Evolutionary conservation across 345 rosid genomes (phyloP).

Genomic region (Camelina neglecta): DNA sequence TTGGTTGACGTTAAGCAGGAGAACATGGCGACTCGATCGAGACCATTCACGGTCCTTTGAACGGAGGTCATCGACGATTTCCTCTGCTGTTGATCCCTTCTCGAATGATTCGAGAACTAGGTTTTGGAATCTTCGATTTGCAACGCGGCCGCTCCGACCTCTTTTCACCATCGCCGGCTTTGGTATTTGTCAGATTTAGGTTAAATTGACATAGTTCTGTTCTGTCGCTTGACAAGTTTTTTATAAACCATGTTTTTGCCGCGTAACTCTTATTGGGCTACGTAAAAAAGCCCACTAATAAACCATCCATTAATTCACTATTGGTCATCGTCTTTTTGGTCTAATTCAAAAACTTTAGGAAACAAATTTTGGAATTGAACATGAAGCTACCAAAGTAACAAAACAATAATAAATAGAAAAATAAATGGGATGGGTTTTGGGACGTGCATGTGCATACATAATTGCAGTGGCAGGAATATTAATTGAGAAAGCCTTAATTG

Average conservation of each 20-base stretch:
- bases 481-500: slow-evolving; percentile 34
- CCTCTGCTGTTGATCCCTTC: not conserved
- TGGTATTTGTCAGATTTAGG: not conserved
- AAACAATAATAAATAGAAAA: not conserved
- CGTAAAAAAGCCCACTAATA: not conserved
- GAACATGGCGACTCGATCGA: not conserved
- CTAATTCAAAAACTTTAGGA: not conserved
- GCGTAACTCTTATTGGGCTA: not conserved
- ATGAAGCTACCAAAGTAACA: not conserved
- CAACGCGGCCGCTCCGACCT: not conserved
- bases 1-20: not conserved
- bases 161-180: slow-evolving; percentile 5
- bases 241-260: not conserved
- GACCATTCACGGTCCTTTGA: not conserved
- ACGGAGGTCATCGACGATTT: not conserved
- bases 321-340: not conserved
- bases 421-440: slow-evolving; percentile 7
- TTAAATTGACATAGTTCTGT: not conserved
- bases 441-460: slow-evolving; percentile 35
- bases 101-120: not conserved
- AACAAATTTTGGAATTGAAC: not conserved
- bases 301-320: no score
- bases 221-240: not conserved
- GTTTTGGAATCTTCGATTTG: not conserved
- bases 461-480: slow-evolving; percentile 32